Evolutionary conservation across 139 green algal species (phyloP), one percentile per base, ranked within the genome.

Genomic region (Pleodorina starrii): DNA sequence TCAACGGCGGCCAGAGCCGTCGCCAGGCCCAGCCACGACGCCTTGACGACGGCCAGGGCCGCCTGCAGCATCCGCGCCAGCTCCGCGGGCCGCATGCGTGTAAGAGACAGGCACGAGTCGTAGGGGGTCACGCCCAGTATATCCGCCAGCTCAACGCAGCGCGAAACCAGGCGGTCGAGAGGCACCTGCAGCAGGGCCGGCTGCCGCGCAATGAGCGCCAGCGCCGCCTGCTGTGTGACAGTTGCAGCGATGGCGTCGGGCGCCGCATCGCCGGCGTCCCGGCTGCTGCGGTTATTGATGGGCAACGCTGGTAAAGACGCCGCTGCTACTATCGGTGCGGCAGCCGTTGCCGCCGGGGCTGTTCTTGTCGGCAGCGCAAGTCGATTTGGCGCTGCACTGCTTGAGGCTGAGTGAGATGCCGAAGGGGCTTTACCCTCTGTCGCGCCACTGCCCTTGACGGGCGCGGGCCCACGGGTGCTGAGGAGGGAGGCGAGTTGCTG

Each of bases 191-290:
- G 82, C 32, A 88, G 25, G 25, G 63, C 82, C 5, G 82, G 82
- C 82, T 88, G 82, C 35, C 63, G 43, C 11, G 82, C 63, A 0
- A 88, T 69, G 23, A 88, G 63, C 63, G 35, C 76, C 32, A 84
- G 35, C 14, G 80, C n/a, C 59, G 12, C 59, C 80, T 19, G 17
- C 16, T 57, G 10, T 75, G 80, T 17, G 54, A 63, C 46, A 1
- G 43, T 11, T 9, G 76, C 48, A 23, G 42, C 42, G 42, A 1
- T 79, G 76, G 46, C 74, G 42, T 54, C 35, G 17, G 42, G 21
- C 72, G 21, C 54, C 25, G 54, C 54, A 32, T n/a, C 21, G 43
- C 72, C 42, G 72, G 29, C 69, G 69, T 7, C 21, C 69, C 69
- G 36, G 69, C 69, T 44, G 68, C 27, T n/a, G 21, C 21, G 5